Conservation (phyloP, 768 basidiomycete species). For the Rhizopogon vinicolor region DNA sequence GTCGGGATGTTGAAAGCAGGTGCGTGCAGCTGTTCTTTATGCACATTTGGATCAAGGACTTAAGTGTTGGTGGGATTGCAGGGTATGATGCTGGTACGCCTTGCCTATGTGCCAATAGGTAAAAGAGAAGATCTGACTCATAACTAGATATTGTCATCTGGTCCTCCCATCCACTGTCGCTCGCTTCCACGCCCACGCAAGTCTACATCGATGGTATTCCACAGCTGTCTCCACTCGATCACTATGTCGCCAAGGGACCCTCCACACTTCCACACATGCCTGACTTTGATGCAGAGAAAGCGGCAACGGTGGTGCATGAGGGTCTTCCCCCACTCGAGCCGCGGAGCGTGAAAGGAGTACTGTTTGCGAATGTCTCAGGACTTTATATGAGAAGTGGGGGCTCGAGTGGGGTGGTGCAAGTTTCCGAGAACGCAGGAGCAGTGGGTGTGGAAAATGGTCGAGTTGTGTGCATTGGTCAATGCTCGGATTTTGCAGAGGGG, state of each 20-base stretch:
- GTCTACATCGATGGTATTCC: slow-evolving; percentile 85
- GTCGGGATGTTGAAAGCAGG: slow-evolving; percentile 60
- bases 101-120: neutral
- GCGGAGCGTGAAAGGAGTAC: slow-evolving; percentile 30
- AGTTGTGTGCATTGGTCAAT: slow-evolving; percentile 44
- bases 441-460: slow-evolving; percentile 46
- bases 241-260: slow-evolving; percentile 32
- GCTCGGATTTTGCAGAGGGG: slow-evolving; percentile 17
- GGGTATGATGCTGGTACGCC: slow-evolving; percentile 44
- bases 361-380: slow-evolving; percentile 63
- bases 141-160: slow-evolving; percentile 63
- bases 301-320: slow-evolving; percentile 55
- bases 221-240: slow-evolving; percentile 49
- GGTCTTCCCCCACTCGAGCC: slow-evolving; percentile 71
- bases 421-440: slow-evolving; percentile 18
- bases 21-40: neutral
- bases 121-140: neutral
- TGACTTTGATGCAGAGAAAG: slow-evolving; percentile 66
- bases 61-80: neutral
- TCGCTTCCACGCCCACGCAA: slow-evolving; percentile 70
- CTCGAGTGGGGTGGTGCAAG: slow-evolving; percentile 20
- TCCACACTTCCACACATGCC: slow-evolving; percentile 50
- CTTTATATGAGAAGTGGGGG: slow-evolving; percentile 32
- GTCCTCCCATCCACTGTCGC: slow-evolving; percentile 70
- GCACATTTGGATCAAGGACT: neutral